Conservation (phyloP, 2,329 filamentous ascomycete species). For the Fusarium falciforme region DNA sequence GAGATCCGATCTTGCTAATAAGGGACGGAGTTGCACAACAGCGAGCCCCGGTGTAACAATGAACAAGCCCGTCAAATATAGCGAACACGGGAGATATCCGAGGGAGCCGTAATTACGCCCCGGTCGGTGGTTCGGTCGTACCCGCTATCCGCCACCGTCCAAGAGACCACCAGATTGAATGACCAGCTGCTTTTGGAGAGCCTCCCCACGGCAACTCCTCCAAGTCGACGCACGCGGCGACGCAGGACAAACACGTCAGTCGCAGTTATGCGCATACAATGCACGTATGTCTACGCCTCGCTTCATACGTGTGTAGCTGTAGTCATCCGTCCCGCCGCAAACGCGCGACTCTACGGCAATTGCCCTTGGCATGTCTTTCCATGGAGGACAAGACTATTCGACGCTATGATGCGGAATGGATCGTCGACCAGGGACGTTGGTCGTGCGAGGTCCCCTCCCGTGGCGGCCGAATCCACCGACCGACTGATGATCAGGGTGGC, state of each 20-base stretch:
- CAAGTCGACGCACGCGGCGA: neutral
- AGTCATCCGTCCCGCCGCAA: neutral
- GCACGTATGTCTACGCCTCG: neutral
- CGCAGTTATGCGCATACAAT: neutral
- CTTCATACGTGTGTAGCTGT: neutral
- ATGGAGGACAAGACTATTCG: neutral
- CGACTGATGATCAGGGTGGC: slow-evolving; percentile 34
- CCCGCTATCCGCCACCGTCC: slow-evolving; percentile 24
- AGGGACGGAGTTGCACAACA: slow-evolving; percentile 11
- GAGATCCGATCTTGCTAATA: slow-evolving; percentile 22
- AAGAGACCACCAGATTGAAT: neutral
- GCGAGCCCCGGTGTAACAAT: neutral
- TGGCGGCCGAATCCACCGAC: slow-evolving; percentile 24
- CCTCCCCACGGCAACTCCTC: neutral
- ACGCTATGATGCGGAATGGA: slow-evolving; percentile 28
- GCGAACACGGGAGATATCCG: slow-evolving; percentile 30
- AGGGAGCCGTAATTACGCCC: slow-evolving; percentile 42
- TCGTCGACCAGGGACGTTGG: slow-evolving; percentile 31
- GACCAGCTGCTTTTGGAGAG: neutral
- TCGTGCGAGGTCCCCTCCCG: slow-evolving; percentile 4
- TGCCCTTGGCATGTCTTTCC: neutral
- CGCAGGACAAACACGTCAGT: slow-evolving; percentile 5
- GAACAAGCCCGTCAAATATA: neutral
- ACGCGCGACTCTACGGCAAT: slow-evolving; percentile 6
- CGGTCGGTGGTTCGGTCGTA: slow-evolving; percentile 31